Conservation (phyloP, 1,139 yeast species). For the Blastobotrys elegans region DNA sequence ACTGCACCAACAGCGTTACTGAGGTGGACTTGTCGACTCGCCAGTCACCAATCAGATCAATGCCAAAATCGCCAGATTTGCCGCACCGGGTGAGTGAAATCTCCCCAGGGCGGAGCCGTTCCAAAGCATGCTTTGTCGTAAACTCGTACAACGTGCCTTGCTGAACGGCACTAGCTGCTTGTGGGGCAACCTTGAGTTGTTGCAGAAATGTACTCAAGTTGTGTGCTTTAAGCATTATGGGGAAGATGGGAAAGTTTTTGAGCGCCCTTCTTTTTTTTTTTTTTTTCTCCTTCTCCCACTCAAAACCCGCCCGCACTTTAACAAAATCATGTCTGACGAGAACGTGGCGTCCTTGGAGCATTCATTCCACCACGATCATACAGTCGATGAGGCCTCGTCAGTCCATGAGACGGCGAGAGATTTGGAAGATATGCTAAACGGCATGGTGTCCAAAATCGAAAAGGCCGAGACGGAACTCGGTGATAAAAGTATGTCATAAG, state of each 20-base stretch:
- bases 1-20: conserved; percentile 47
- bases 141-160: conserved; percentile 69
- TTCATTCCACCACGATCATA: conserved; percentile 6
- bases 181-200: conserved; percentile 32
- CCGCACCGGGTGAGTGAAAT: conserved; percentile 43
- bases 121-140: conserved; percentile 44
- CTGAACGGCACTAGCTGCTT: conserved; percentile 47
- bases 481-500: conserved; percentile 15
- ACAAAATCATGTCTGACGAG: conserved; percentile 3
- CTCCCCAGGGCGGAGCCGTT: conserved; percentile 36
- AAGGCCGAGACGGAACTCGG: conserved; percentile 17
- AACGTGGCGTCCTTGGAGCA: conserved; percentile 9
- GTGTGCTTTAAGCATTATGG: background rate
- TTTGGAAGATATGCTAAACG: conserved; percentile 17
- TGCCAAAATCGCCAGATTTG: conserved; percentile 69
- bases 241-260: background rate
- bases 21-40: conserved; percentile 7
- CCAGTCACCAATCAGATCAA: conserved; percentile 46
- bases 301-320: background rate
- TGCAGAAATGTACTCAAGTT: conserved; percentile 32
- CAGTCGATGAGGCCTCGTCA: conserved; percentile 8
- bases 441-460: conserved; percentile 16
- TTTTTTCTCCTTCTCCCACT: background rate
- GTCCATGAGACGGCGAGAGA: conserved; percentile 20
- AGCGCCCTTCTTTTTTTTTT: background rate